Conservation (phyloP, 192 early-diverging fungal genomes). For the Piromyces sp. region DNA sequence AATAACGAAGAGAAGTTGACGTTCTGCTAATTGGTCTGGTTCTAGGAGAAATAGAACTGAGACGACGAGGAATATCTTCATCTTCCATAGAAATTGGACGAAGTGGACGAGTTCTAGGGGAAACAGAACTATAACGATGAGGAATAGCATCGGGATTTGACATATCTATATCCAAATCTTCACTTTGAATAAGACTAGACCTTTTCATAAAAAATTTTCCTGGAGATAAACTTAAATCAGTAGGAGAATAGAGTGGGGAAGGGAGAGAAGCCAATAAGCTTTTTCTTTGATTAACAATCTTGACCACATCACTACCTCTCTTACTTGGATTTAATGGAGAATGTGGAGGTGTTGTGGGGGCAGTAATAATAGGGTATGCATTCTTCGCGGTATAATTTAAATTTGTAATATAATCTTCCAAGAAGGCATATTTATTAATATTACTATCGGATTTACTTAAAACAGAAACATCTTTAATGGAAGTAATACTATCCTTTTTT, state of each 20-base stretch:
- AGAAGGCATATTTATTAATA: not conserved
- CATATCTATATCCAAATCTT: not conserved
- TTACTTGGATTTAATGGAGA: not conserved
- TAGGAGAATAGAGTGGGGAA: not conserved
- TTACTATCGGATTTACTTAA: not conserved
- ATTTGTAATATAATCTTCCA: not conserved
- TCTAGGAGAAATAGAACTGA: not conserved
- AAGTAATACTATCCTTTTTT: too few relatives aligned
- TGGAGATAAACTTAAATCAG: not conserved
- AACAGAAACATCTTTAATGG: not conserved
- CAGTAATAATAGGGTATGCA: not conserved
- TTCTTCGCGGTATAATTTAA: not conserved
- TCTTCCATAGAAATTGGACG: not conserved
- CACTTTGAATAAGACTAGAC: not conserved
- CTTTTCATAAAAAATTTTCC: not conserved
- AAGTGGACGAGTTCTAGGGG: not conserved
- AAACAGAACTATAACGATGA: not conserved
- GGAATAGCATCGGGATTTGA: not conserved
- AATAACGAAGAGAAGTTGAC: not conserved
- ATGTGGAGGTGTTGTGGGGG: not conserved
- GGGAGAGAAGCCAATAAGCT: not conserved
- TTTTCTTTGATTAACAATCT: not conserved
- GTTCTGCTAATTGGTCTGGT: not conserved
- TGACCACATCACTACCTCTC: not conserved
- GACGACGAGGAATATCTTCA: not conserved